Evolutionary conservation across 2,329 filamentous ascomycete genomes (phyloP).

Genomic region (Pseudovirgaria hyperparasitica): DNA sequence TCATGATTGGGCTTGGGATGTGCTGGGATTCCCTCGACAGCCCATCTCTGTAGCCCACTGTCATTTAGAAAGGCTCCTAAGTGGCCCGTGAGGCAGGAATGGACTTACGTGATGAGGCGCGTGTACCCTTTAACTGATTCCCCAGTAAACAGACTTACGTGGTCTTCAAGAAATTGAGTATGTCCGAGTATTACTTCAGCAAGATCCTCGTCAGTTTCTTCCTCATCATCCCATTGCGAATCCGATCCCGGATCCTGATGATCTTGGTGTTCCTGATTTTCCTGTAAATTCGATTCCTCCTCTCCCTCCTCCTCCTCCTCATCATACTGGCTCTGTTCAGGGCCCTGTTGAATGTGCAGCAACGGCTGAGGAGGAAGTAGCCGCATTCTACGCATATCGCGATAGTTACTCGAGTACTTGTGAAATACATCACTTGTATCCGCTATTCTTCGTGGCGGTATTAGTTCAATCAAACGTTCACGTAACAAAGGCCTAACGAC

Average conservation of each 20-base stretch:
- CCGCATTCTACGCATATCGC: neutral
- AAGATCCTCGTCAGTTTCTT: neutral
- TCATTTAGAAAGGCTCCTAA: too few species aligned
- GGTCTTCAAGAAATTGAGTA: neutral
- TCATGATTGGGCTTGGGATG: conserved; percentile 21
- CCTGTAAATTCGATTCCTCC: conserved; percentile 3
- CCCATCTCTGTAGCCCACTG: neutral
- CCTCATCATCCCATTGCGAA: neutral
- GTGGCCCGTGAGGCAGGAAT: too few species aligned
- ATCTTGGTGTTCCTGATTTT: neutral
- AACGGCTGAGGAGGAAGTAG: too few species aligned
- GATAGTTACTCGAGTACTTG: neutral
- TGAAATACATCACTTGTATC: neutral
- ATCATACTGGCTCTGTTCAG: neutral
- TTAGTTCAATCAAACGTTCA: too few species aligned
- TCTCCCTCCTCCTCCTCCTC: conserved; percentile 1
- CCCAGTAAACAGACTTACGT: neutral
- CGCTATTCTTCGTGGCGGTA: too few species aligned
- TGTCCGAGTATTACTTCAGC: neutral
- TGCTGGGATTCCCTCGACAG: neutral
- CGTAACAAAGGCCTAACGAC: too few species aligned
- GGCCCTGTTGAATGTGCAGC: neutral
- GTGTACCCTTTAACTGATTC: neutral
- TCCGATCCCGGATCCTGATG: conserved; percentile 1
- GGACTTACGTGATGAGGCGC: too few species aligned